Evolutionary conservation across 1,284 basidiomycete genomes (phyloP), one percentile per base, ranked within the genome.

Genomic region (Microbotryum violaceum): DNA sequence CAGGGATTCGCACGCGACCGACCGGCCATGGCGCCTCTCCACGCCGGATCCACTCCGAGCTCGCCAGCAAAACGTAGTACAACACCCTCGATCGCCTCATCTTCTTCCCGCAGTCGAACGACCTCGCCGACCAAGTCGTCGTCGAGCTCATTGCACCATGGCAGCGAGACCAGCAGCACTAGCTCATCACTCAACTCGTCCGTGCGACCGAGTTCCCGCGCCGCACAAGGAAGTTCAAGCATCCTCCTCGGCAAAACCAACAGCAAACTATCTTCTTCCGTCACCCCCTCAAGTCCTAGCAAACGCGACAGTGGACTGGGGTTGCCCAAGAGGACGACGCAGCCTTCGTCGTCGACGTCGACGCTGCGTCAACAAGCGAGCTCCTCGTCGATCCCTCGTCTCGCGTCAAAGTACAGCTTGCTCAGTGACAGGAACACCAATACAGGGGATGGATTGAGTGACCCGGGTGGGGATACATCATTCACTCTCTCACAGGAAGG

Each of bases 131-230:
- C 49, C 37, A 60, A 60, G 42, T 27, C 44, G 3, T 45, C 48
- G 12, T 60, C 59, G 16, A 33, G 20, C 6, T 27, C 54, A 18
- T 18, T 42, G 37, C 37, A 42, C 16, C 37, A 18, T 18, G 37
- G 14, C 14, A 16, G 37, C 37, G 37, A 42, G 12, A 10, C 37
- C 37, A 42, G 37, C 37, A 18, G 14, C 37, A 42, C 9, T 1
- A 42, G 37, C 37, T 42, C 37, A 21, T 56, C 60, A 57, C 6
- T 49, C 55, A 61, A 57, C 60, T 42, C 27, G 37, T n/a, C 10
- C 54, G 23, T 27, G 21, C 21, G 6, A 45, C 4, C 48, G 49
- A 4, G 45, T 47, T 21, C 37, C 49, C 2, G 47, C 45, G 8
- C 29, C 53, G 14, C 46, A 33, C 25, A 42, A 23, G 16, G 8